Conservation (phyloP, 2,329 filamentous ascomycete genomes). For the Diaporthe citriasiana region DNA sequence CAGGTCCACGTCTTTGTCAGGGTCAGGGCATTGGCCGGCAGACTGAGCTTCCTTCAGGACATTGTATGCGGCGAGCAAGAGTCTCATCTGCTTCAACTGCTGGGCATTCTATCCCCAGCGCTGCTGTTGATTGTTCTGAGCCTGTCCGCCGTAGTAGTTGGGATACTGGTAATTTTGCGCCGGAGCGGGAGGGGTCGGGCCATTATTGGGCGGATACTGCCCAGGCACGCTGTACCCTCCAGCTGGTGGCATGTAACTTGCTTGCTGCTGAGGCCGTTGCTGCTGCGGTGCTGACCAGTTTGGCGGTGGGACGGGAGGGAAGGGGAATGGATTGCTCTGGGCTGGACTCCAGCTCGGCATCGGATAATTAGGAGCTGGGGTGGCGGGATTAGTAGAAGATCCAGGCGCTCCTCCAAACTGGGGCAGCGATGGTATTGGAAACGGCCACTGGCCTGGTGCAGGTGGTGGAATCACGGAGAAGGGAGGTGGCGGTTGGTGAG, state of each 20-base stretch:
- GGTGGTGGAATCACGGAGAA: constrained; percentile 44
- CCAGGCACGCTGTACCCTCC: constrained; percentile 40
- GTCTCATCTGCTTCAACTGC: constrained; percentile 19
- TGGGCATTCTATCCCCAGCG: constrained; percentile 41
- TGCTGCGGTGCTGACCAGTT: constrained; percentile 36
- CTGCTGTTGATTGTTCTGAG: constrained; percentile 41
- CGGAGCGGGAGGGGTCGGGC: constrained; percentile 34
- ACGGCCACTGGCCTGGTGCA: constrained; percentile 45
- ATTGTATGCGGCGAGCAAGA: constrained; percentile 16
- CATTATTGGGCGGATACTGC: constrained; percentile 38
- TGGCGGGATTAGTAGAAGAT: constrained; percentile 34
- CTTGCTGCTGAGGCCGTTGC: constrained; percentile 37
- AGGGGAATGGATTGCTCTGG: constrained; percentile 41
- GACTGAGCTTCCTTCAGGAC: constrained; percentile 9
- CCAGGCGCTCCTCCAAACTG: constrained; percentile 39
- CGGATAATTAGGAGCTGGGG: constrained; percentile 40
- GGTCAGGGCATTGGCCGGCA: neutral
- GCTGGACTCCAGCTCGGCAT: constrained; percentile 39
- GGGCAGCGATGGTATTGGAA: constrained; percentile 38
- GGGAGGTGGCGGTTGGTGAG: constrained; percentile 47
- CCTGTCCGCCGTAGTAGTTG: constrained; percentile 42
- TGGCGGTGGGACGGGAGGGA: constrained; percentile 39
- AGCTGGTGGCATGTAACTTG: constrained; percentile 39
- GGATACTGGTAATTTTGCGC: constrained; percentile 40
- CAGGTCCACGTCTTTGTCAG: constrained; percentile 8